Percentiles rank a stretch among this genome's conserved stretches.
Conservation (phyloP, 2,329 filamentous ascomycete genomes). For the Ophiostoma triangulosporum region DNA sequence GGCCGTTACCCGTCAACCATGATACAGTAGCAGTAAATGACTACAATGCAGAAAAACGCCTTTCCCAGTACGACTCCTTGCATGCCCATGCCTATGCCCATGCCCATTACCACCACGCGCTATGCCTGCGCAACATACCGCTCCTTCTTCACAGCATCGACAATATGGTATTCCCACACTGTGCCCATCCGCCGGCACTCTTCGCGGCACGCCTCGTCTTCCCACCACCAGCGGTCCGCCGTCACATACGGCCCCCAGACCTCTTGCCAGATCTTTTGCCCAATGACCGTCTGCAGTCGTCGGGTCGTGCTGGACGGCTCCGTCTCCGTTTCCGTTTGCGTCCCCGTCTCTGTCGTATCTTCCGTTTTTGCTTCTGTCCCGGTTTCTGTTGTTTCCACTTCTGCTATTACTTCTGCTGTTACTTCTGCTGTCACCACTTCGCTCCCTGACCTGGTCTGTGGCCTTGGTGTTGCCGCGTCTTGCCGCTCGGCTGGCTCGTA, state of each 20-base stretch:
- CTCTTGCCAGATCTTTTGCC: constrained; percentile 46
- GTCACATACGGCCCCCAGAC: constrained; percentile 43
- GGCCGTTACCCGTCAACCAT: background rate
- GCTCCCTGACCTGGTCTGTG: background rate
- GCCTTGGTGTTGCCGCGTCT: background rate
- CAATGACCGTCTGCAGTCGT: constrained; percentile 34
- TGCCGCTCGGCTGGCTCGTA: background rate
- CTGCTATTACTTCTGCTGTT: too few relatives aligned
- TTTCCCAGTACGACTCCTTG: background rate
- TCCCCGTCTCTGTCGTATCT: background rate
- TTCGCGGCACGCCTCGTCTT: constrained; percentile 37
- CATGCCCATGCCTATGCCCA: background rate
- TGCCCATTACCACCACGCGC: background rate
- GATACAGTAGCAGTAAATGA: background rate
- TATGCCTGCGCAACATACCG: constrained; percentile 3
- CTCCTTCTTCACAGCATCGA: constrained; percentile 37
- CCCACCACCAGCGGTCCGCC: constrained; percentile 47
- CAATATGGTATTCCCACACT: constrained; percentile 44
- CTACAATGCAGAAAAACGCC: background rate
- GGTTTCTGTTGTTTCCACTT: constrained; percentile 15
- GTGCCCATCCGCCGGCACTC: constrained; percentile 43
- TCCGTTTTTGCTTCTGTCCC: background rate
- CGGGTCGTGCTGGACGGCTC: constrained; percentile 19
- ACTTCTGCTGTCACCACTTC: too few relatives aligned
- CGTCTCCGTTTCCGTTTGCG: constrained; percentile 6